These are phyloP conservation scores for Clitoria ternatea DNA, from an alignment of 306 rosid genomes.

Conservation along the genomic window DNA sequence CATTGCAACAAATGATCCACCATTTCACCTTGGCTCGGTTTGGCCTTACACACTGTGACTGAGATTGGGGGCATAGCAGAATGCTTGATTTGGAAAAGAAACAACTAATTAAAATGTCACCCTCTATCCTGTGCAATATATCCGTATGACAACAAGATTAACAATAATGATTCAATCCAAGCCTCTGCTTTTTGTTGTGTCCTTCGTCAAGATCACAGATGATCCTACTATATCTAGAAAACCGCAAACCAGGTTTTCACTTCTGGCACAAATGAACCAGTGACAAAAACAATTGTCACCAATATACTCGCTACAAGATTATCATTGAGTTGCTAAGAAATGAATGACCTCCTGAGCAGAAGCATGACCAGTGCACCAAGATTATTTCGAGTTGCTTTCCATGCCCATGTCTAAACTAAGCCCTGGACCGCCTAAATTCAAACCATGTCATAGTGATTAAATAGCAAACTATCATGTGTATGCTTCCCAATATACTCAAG, in stretches of 20 bases:
- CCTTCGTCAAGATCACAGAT: constrained; percentile 7
- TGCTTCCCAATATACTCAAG: constrained; percentile 69
- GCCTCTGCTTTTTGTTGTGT: neutral
- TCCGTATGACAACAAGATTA: neutral
- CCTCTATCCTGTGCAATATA: neutral
- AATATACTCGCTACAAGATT: constrained; percentile 5
- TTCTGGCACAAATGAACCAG: constrained; percentile 20
- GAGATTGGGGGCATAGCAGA: neutral
- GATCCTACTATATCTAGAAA: neutral
- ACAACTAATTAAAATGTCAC: neutral
- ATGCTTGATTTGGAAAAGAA: neutral
- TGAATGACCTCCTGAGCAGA: constrained; percentile 1
- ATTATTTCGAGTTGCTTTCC: constrained; percentile 18
- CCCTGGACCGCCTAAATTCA: constrained; percentile 54
- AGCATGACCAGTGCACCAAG: constrained; percentile 5
- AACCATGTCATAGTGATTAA: constrained; percentile 91
- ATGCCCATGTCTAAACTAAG: constrained; percentile 10
- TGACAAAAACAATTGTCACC: neutral
- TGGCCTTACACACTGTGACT: neutral
- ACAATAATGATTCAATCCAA: neutral
- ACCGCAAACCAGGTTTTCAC: neutral
- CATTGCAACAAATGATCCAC: too few relatives aligned
- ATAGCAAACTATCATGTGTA: constrained; percentile 77
- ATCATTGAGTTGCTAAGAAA: constrained; percentile 16
- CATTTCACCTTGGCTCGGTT: neutral